Evolutionary conservation across 768 basidiomycete genomes (phyloP), one percentile per base, ranked within the genome.

Genomic region (Pholiota microspora): DNA sequence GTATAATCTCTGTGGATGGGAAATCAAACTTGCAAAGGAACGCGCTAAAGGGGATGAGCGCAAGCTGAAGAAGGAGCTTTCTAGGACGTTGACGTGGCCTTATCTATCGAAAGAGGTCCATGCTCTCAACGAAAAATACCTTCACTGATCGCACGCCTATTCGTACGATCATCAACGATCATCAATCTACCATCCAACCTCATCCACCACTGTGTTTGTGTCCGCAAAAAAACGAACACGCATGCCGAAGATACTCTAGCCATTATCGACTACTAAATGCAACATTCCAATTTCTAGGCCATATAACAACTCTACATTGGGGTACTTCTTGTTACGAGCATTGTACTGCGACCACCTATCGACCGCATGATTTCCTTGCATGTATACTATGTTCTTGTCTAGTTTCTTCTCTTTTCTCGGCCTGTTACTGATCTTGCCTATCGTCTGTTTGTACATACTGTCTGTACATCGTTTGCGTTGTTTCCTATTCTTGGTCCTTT

Each of bases 1-100:
- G 70, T 97, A 95, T 70, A 95, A 98, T 67, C 78, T 98, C 23
- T 86, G 92, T 64, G 94, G 91, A 8, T 98, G 93, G 93, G 96
- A 98, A 71, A 85, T 92, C 62, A 85, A 86, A 68, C 79, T 97
- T n/a, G 92, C 92, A n/a, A 80, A 79, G 61, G 84, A 85, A 65
- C 80, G 86, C 23, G 85, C 84, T 0, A 77, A 74, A 3, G 78
- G 71, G 21, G 77, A 84, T 59, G 77, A 77, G 57, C 64, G 67
- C 42, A 74, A 69, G 60, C 65, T 88, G 59, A 77, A 74, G 61
- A 75, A 71, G 60, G 89, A 86, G 67, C 73, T 92, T 49, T 78
- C 81, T 54, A 76, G 84, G 65, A 82, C 87, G 58, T 70, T 93
- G 66, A 89, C 79, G 38, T 94, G 92, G 91, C 89, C 90, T 34